Base-by-base conservation (phyloP, 1,284 basidiomycete species). In the Volvariella surrecta region DNA sequence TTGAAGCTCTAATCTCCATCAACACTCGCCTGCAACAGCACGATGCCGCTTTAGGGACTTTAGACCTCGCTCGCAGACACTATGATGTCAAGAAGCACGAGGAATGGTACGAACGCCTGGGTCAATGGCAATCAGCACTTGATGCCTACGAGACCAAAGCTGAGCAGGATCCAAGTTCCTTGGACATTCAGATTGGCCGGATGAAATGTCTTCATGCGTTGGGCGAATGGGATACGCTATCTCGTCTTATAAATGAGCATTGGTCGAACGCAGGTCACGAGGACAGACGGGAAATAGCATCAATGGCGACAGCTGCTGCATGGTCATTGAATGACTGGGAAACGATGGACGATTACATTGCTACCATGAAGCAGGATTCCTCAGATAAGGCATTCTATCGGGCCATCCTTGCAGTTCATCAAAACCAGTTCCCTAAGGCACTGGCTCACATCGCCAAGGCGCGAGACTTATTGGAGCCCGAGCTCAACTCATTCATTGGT, bases 281-380 rank as follows among this genome's bases (percentile, higher is more conserved):
- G 39, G 87, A 94, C 52, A 82, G 89, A 42, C 78, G 87, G 46
- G 85, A 90, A 59, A 96, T 99, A 55, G 94, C 96, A 1, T 94
- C 95, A 0, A 84, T 99, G 67, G 96, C 95, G 0, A 91, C 96
- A 0, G 95, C 96, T 0, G 95, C 96, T 1, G 92, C 92, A 3
- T 99, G 96, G 95, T 92, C 92, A 3, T 65, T 97, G 45, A 87
- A 88, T 50, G 92, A 98, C 57, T 99, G 96, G 96, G 93, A 97
- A 56, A 77, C 84, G 6, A 99, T 99, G 96, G 96, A 99, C 48
- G 86, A 94, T 54, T 99, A 96, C 62, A 97, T 99, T 48, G 75
- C 80, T 4, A 89, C 88, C 2, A 96, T 99, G 90, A 90, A 89
- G 57, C 70, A 74, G 22, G 95, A 99, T 58, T 95, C 94, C 4